Base-by-base conservation (phyloP, 139 green algal genomes). In the Chlamydomonas schloesseri region DNA sequence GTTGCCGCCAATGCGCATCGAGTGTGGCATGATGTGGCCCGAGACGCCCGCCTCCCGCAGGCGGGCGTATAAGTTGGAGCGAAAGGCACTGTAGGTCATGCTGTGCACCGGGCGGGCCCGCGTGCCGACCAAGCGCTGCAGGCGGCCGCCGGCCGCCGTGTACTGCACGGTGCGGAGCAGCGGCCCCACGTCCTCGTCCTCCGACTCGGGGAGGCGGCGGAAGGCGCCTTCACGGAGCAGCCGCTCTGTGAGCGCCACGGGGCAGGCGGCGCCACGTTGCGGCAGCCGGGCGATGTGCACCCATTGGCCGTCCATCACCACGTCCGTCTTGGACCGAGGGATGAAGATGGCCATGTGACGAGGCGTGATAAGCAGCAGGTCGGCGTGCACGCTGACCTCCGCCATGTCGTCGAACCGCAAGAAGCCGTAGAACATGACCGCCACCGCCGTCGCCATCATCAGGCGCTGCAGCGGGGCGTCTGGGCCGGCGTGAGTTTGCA, bases 321-420 rank as follows among this genome's bases (percentile, higher is more conserved):
- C 28, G 73, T 81, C 73, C 4, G 73, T 81, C 53, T 81, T 81
- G 29, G 73, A 81, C 11, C 53, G n/a, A n/a, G 73, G 73, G 50
- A 81, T 69, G n/a, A 68, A 69, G 18, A 81, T n/a, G 1, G 42
- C 73, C 50, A 81, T 81, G 50, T 68, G 73, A 1, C 42, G 42
- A 11, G 34, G 42, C 20, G n/a, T 37, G n/a, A 81, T 47, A 2
- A 69, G 15, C 18, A 81, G 53, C 50, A 81, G 73, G 53, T 81
- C 73, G 14, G 46, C 31, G 20, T 68, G 73, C 20, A 81, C 74
- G 33, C 33, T 36, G 29, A 82, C 33, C 34, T 71, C 55, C 18
- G 55, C 34, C 14, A 24, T 15, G 74, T 71, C 33, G 33, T 82
- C 34, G 74, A 82, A 71, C 4, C 74, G 55, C 26, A 82, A 18